These are phyloP conservation scores for Daldinia grandis DNA, from an alignment of 495 filamentous ascomycete genomes.

Conservation along the genomic window DNA sequence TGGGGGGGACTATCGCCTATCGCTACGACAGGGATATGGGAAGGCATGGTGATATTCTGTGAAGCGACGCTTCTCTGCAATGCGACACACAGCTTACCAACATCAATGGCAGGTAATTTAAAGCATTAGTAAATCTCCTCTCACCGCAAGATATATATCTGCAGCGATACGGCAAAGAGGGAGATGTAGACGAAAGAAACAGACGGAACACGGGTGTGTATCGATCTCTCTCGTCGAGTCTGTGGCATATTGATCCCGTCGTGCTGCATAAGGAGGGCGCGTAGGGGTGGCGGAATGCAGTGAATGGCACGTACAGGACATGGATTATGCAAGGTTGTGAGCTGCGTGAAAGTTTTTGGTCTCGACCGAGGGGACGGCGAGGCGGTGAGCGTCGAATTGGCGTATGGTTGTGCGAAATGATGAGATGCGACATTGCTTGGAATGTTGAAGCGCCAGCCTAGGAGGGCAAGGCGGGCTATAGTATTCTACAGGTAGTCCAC, in stretches of 20 bases:
- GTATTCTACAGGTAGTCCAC: slow-evolving; percentile 7
- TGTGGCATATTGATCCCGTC: slow-evolving; percentile 22
- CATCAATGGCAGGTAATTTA: slow-evolving; percentile 13
- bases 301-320: not conserved
- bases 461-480: slow-evolving; percentile 26
- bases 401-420: slow-evolving; percentile 29
- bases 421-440: slow-evolving; percentile 36
- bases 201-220: slow-evolving; percentile 8
- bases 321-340: slow-evolving; percentile 28
- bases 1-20: slow-evolving; percentile 40
- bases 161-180: slow-evolving; percentile 16
- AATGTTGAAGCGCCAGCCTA: slow-evolving; percentile 33
- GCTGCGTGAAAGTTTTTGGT: slow-evolving; percentile 33
- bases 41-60: slow-evolving; percentile 29
- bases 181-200: slow-evolving; percentile 3
- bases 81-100: slow-evolving; percentile 20
- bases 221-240: slow-evolving; percentile 1
- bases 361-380: slow-evolving; percentile 20
- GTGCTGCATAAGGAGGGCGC: slow-evolving; percentile 18
- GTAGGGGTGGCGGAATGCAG: slow-evolving; percentile 17
- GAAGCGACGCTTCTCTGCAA: slow-evolving; percentile 34
- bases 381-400: slow-evolving; percentile 41
- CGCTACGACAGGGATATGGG: slow-evolving; percentile 28
- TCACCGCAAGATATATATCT: slow-evolving; percentile 40
- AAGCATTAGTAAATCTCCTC: slow-evolving; percentile 11